These are phyloP conservation scores for Kernera saxatilis DNA, from an alignment of 345 rosid species.

Conservation along the genomic window DNA sequence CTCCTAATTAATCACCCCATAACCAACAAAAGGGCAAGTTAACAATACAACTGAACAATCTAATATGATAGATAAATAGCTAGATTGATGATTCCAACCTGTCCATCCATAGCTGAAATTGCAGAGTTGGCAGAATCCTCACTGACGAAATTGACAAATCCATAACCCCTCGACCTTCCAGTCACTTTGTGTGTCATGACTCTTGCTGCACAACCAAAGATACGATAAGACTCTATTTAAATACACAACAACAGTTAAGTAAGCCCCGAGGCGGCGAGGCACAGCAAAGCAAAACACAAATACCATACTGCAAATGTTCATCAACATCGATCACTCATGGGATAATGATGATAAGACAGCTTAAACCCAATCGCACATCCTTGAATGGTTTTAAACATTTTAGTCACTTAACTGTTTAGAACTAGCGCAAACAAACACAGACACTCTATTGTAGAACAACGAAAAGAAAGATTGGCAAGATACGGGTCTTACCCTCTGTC, in stretches of 20 bases:
- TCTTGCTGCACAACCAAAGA: constrained; percentile 40
- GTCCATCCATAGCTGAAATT: constrained; percentile 65
- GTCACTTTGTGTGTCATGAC: constrained; percentile 53
- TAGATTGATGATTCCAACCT: constrained; percentile 33
- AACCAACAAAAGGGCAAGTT: background rate
- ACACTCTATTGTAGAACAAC: background rate
- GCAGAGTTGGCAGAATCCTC: constrained; percentile 58
- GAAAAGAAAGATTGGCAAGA: background rate
- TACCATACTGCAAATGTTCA: background rate
- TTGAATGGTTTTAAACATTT: background rate
- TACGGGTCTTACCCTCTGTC: constrained; percentile 36
- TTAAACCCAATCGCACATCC: background rate
- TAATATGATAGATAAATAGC: background rate
- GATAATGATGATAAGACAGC: background rate
- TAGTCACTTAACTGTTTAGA: background rate
- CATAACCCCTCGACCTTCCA: constrained; percentile 70
- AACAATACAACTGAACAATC: background rate
- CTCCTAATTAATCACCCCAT: constrained; percentile 37
- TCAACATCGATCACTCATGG: background rate
- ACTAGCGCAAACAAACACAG: background rate
- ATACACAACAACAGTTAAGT: background rate
- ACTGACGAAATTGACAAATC: constrained; percentile 46
- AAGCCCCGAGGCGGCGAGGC: too few relatives aligned
- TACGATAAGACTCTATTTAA: background rate
- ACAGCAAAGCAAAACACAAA: background rate